Evolutionary conservation across 2,329 filamentous ascomycete species (phyloP).

Genomic region (Xylariales sp.): DNA sequence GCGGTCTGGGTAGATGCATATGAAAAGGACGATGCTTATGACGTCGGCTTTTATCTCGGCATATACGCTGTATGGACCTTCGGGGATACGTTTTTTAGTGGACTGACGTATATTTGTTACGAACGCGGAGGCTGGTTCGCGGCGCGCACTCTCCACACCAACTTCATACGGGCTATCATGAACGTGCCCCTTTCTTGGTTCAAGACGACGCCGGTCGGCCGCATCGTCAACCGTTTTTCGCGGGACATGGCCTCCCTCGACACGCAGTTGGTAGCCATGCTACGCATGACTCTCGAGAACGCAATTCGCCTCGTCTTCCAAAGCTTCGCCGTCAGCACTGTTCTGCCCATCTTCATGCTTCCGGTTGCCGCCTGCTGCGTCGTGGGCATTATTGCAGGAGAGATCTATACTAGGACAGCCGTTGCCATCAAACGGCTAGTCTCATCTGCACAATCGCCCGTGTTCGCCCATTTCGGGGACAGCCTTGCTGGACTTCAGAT

Average conservation of each 20-base stretch:
- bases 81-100: conserved; percentile 57
- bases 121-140: conserved; percentile 69
- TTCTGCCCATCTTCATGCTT: conserved; percentile 58
- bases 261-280: conserved; percentile 57
- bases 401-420: conserved; percentile 59
- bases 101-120: conserved; percentile 59
- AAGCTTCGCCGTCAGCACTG: conserved; percentile 55
- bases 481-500: conserved; percentile 62
- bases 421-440: conserved; percentile 56
- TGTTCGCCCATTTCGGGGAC: conserved; percentile 68
- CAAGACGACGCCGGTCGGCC: conserved; percentile 63
- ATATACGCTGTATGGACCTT: conserved; percentile 62
- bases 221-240: conserved; percentile 66
- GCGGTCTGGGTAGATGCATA: conserved; percentile 66
- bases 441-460: conserved; percentile 60
- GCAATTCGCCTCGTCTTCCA: conserved; percentile 50
- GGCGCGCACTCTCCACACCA: conserved; percentile 63
- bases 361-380: conserved; percentile 54
- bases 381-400: conserved; percentile 55
- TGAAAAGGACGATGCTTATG: conserved; percentile 55
- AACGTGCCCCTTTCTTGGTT: conserved; percentile 68
- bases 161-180: conserved; percentile 64
- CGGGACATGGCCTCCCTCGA: conserved; percentile 69
- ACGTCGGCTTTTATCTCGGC: conserved; percentile 63
- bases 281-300: conserved; percentile 57